These are phyloP conservation scores for Diutina rugosa DNA, from an alignment of 1,139 yeast species.

Conservation along the genomic window DNA sequence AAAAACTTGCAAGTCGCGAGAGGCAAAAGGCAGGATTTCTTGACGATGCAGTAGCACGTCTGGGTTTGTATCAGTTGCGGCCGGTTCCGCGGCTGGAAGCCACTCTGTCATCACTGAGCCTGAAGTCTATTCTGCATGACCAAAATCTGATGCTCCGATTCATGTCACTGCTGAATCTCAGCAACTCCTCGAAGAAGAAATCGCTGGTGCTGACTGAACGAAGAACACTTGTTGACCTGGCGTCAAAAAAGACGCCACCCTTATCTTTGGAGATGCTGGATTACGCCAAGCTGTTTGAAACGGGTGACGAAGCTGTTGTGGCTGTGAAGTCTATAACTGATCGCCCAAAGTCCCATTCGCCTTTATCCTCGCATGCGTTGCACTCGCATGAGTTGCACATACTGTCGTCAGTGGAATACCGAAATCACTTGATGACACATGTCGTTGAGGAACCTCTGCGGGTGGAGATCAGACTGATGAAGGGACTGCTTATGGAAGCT, in stretches of 20 bases:
- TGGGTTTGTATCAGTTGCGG: background rate
- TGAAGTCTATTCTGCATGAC: background rate
- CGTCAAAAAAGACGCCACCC: background rate
- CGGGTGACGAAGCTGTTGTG: background rate
- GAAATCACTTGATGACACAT: background rate
- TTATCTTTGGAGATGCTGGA: background rate
- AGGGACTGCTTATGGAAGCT: background rate
- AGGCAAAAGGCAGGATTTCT: background rate
- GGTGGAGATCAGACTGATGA: background rate
- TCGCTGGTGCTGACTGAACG: background rate
- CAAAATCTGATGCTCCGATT: background rate
- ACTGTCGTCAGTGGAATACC: constrained; percentile 1
- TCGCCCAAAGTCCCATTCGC: background rate
- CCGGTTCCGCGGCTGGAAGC: constrained; percentile 2
- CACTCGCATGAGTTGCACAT: background rate
- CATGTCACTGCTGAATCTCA: background rate
- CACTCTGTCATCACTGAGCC: background rate
- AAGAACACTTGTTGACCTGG: background rate
- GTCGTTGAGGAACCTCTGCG: background rate
- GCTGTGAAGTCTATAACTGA: background rate
- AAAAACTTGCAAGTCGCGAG: background rate
- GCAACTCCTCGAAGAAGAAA: background rate
- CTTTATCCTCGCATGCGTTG: background rate
- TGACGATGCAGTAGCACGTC: background rate
- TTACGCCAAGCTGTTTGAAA: background rate